Evolutionary conservation across 129 eudicot species (phyloP).

Genomic region (Helichrysum umbraculigerum): DNA sequence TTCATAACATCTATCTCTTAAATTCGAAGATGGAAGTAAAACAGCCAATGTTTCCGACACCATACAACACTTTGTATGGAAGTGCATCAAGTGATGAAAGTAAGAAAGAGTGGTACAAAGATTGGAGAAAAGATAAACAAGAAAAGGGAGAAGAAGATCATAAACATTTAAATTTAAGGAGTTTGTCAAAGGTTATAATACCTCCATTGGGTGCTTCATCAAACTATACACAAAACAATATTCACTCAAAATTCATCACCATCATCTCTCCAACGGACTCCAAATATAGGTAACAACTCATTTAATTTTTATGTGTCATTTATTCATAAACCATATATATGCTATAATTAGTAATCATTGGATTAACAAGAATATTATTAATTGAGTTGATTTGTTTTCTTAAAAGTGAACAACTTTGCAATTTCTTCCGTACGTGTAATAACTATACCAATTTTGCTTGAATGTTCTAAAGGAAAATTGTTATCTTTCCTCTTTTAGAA

Average conservation of each 20-base stretch:
- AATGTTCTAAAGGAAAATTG: slow-evolving; percentile 5
- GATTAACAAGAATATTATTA: background rate
- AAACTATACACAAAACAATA: slow-evolving; percentile 27
- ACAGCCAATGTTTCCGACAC: slow-evolving; percentile 14
- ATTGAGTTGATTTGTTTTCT: background rate
- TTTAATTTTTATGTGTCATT: background rate
- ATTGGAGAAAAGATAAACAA: slow-evolving; percentile 26
- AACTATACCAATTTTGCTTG: background rate
- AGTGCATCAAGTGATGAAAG: slow-evolving; percentile 16
- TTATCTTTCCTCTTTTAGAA: slow-evolving; percentile 11
- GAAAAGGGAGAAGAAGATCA: slow-evolving; percentile 21
- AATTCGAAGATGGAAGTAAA: slow-evolving; percentile 35
- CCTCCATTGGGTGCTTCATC: slow-evolving; percentile 80
- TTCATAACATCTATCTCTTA: slow-evolving; percentile 10
- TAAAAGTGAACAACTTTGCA: background rate
- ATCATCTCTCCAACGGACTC: slow-evolving; percentile 71
- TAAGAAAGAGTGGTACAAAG: slow-evolving; percentile 10
- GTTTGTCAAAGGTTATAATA: slow-evolving; percentile 71
- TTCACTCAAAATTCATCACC: slow-evolving; percentile 29
- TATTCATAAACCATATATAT: background rate
- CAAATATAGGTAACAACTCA: slow-evolving; percentile 57
- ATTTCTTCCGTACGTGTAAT: background rate
- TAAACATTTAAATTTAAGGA: slow-evolving; percentile 43
- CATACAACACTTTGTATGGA: slow-evolving; percentile 18
- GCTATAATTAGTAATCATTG: background rate